A percentile compares a stretch with the other conserved stretches of the same genome.
phyloP scores from a whole-genome alignment of 2,329 filamentous ascomycete species.

The Exserohilum rostratum region DNA sequence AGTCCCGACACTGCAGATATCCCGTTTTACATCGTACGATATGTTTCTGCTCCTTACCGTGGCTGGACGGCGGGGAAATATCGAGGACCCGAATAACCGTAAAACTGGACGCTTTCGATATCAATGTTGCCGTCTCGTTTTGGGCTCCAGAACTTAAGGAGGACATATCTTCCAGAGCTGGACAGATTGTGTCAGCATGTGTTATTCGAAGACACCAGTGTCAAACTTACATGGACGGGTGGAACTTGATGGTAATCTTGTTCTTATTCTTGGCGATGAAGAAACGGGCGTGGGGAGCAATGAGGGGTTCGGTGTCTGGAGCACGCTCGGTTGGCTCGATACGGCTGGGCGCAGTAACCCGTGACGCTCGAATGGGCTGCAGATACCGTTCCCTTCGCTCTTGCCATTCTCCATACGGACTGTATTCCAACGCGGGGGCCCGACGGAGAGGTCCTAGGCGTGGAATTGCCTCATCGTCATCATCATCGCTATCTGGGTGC shows the following conservation, averaged over 20 bases:
- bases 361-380: conserved; percentile 39
- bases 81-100: conserved; percentile 83
- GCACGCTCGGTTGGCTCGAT: conserved; percentile 37
- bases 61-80: conserved; percentile 74
- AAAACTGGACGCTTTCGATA: conserved; percentile 82
- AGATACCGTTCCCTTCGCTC: conserved; percentile 37
- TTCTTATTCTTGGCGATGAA: conserved; percentile 82
- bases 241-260: conserved; percentile 85
- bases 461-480: conserved; percentile 40
- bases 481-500: conserved; percentile 46
- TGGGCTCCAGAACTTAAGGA: conserved; percentile 90
- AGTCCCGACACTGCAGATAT: not conserved
- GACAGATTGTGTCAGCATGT: conserved; percentile 2
- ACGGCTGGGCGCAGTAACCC: conserved; percentile 41
- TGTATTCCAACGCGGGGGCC: conserved; percentile 30
- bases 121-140: conserved; percentile 80
- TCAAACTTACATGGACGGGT: conserved; percentile 69
- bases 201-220: not conserved
- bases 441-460: conserved; percentile 32
- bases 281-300: conserved; percentile 79
- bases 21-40: not conserved
- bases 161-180: conserved; percentile 77
- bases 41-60: conserved; percentile 18
- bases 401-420: conserved; percentile 30
- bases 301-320: conserved; percentile 49